Conservation (phyloP, 345 rosid species). For the Erodium maritimum region DNA sequence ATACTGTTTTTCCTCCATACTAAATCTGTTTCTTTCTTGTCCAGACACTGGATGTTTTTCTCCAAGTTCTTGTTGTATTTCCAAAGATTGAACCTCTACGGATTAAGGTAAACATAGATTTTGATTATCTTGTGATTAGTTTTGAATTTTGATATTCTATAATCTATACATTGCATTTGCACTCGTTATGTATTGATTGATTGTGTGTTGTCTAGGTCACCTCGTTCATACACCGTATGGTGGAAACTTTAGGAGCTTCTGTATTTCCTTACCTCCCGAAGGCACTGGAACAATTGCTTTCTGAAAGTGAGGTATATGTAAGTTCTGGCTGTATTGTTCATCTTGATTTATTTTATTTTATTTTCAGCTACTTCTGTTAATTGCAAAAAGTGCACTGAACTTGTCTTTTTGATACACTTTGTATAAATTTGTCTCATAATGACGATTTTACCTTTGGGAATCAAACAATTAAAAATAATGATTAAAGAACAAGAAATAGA, state of each 20-base stretch:
- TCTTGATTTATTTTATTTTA: conserved; percentile 2
- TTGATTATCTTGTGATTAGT: too few species aligned
- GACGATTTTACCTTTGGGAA: too few species aligned
- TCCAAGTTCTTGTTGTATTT: conserved; percentile 62
- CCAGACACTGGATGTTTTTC: conserved; percentile 86
- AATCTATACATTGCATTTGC: background rate
- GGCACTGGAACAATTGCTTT: conserved; percentile 80
- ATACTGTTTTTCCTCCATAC: background rate
- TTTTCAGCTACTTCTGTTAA: background rate
- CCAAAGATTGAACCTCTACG: conserved; percentile 72
- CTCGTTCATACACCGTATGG: conserved; percentile 96
- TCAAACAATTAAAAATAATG: too few species aligned
- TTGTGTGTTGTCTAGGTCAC: conserved; percentile 42
- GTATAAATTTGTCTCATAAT: too few species aligned
- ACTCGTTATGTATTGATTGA: conserved; percentile 11
- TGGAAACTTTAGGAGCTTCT: conserved; percentile 78
- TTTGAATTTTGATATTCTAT: too few species aligned
- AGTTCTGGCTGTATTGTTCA: background rate
- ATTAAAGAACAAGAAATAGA: too few species aligned
- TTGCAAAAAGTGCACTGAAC: too few species aligned
- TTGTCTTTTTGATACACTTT: too few species aligned
- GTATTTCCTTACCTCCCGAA: conserved; percentile 92
- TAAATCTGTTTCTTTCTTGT: conserved; percentile 9
- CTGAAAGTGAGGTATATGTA: conserved; percentile 70
- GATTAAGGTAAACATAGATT: conserved; percentile 42